phyloP scores from a whole-genome alignment of 768 basidiomycete species.

The Rhizopogon vinicolor region DNA sequence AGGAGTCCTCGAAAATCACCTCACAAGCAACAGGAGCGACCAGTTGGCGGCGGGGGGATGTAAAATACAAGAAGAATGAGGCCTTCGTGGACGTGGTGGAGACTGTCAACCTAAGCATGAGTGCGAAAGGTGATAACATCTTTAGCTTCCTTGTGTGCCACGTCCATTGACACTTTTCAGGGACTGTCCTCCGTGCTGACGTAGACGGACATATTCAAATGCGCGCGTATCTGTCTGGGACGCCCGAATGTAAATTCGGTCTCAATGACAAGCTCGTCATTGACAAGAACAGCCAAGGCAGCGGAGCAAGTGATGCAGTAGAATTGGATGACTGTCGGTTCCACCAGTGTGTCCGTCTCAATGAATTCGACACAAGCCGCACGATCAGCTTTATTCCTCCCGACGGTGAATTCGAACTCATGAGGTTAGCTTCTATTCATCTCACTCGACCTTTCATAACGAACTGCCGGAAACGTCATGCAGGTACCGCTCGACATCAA shows the following conservation, averaged over 20 bases:
- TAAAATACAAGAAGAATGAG: constrained; percentile 99
- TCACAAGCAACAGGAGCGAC: constrained; percentile 95
- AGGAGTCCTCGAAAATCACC: constrained; percentile 96
- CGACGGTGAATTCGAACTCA: constrained; percentile 98
- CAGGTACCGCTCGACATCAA: constrained; percentile 94
- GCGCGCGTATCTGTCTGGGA: constrained; percentile 95
- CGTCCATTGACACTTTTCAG: constrained; percentile 33
- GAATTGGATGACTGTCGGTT: constrained; percentile 98
- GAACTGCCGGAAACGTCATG: not conserved
- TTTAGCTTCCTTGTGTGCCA: not conserved
- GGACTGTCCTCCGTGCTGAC: constrained; percentile 88
- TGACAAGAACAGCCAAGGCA: constrained; percentile 67
- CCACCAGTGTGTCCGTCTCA: constrained; percentile 95
- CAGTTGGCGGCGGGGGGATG: constrained; percentile 92
- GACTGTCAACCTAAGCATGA: constrained; percentile 94
- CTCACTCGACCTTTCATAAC: not conserved
- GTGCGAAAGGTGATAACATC: constrained; percentile 66
- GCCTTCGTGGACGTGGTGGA: constrained; percentile 99
- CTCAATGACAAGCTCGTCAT: constrained; percentile 98
- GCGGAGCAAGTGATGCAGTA: constrained; percentile 65
- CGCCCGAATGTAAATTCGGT: constrained; percentile 98
- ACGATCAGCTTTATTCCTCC: constrained; percentile 98
- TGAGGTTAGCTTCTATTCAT: constrained; percentile 56
- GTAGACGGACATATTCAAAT: constrained; percentile 98
- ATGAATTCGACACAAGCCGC: constrained; percentile 90